phyloP scores from a whole-genome alignment of 2,329 filamentous ascomycete genomes.

The Penicillium verrucosum region DNA sequence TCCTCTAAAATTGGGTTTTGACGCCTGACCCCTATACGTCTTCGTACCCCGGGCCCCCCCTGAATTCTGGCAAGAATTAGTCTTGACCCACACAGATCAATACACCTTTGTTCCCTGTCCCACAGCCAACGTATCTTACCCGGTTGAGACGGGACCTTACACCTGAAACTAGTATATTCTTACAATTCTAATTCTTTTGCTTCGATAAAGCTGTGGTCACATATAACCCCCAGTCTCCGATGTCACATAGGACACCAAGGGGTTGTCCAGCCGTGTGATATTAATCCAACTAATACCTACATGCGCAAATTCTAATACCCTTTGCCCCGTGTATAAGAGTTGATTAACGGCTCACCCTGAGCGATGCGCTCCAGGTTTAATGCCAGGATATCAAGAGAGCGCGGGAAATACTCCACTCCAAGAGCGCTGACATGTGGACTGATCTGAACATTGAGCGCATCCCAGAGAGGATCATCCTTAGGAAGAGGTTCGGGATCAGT shows the following conservation, averaged over 20 bases:
- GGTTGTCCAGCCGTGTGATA: no score
- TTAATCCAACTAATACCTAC: not conserved
- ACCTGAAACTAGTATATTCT: no score
- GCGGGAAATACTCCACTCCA: slow-evolving; percentile 53
- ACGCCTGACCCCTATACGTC: no score
- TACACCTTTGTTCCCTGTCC: no score
- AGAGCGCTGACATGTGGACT: slow-evolving; percentile 63
- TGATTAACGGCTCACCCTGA: slow-evolving; percentile 56
- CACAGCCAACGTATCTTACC: no score
- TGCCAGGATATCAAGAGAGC: slow-evolving; percentile 57
- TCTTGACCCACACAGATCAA: no score
- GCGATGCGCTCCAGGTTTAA: slow-evolving; percentile 55
- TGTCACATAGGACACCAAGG: not conserved
- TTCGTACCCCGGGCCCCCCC: no score
- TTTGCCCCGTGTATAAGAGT: slow-evolving; percentile 58
- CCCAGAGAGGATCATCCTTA: slow-evolving; percentile 65
- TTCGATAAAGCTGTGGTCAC: not conserved
- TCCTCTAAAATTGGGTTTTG: no score
- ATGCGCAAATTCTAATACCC: slow-evolving; percentile 51
- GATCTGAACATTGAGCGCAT: slow-evolving; percentile 64
- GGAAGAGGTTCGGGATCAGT: slow-evolving; percentile 77
- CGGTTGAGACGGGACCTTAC: no score
- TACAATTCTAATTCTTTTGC: not conserved
- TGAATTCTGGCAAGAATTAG: no score
- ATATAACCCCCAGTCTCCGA: not conserved